Evolutionary conservation across 2,329 filamentous ascomycete genomes (phyloP).

Genomic region (Daldinia sp.): DNA sequence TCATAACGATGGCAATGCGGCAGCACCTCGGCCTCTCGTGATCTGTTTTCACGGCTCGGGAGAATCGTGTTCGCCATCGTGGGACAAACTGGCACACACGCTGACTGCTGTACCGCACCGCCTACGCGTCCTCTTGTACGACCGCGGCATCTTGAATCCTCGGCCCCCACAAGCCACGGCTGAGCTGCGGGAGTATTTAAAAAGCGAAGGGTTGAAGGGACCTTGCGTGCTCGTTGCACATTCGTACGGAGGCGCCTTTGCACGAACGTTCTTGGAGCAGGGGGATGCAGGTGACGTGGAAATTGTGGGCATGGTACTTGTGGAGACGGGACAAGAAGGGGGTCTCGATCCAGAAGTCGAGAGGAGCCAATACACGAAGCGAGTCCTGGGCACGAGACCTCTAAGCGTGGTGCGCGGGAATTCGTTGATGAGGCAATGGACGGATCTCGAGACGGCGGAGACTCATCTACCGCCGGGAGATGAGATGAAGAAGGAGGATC

Average conservation of each 20-base stretch:
- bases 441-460: slow-evolving; percentile 31
- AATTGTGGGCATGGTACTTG: slow-evolving; percentile 41
- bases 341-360: slow-evolving; percentile 38
- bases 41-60: slow-evolving; percentile 47
- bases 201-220: slow-evolving; percentile 5
- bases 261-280: slow-evolving; percentile 40
- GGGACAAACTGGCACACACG: slow-evolving; percentile 36
- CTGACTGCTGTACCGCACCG: slow-evolving; percentile 21
- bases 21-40: slow-evolving; percentile 33
- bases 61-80: slow-evolving; percentile 40
- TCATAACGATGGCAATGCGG: not conserved
- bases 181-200: slow-evolving; percentile 35
- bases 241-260: slow-evolving; percentile 46
- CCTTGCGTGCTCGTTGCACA: slow-evolving; percentile 44
- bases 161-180: slow-evolving; percentile 25
- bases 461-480: not conserved
- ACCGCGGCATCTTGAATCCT: slow-evolving; percentile 35
- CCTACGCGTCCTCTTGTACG: slow-evolving; percentile 39
- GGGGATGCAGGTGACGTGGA: not conserved
- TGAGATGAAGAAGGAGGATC: not conserved
- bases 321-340: slow-evolving; percentile 46
- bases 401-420: slow-evolving; percentile 43
- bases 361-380: slow-evolving; percentile 32
- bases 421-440: slow-evolving; percentile 36
- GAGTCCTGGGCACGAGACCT: slow-evolving; percentile 36